These are phyloP conservation scores for Gossypium bickii DNA, from an alignment of 345 rosid genomes.

Conservation along the genomic window DNA sequence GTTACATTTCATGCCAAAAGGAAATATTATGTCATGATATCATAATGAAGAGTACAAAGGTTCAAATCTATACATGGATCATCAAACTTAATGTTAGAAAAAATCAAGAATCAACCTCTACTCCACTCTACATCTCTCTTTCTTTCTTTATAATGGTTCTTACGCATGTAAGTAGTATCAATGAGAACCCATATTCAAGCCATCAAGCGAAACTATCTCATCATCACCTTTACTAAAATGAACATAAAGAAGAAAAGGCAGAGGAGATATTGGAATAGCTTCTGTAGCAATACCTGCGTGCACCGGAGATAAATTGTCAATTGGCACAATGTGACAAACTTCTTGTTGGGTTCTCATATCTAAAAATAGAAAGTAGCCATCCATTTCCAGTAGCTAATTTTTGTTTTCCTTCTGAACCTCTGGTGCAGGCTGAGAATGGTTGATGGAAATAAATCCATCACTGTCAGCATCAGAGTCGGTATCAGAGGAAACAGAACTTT, in stretches of 20 bases:
- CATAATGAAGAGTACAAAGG: background rate
- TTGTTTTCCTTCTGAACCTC: background rate
- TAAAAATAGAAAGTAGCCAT: background rate
- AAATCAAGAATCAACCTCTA: background rate
- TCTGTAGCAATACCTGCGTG: background rate
- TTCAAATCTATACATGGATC: background rate
- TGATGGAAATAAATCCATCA: background rate
- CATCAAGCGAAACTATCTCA: background rate
- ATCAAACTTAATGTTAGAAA: background rate
- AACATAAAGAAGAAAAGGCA: background rate
- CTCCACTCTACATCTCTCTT: background rate
- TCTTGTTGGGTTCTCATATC: no score
- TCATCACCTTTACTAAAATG: background rate
- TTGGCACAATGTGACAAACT: background rate
- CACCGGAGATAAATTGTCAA: background rate
- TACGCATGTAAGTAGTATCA: background rate
- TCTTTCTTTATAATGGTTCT: background rate
- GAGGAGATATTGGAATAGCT: background rate
- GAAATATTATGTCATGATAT: background rate
- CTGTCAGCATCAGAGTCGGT: conserved; percentile 28
- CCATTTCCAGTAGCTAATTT: background rate
- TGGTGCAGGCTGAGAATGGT: background rate
- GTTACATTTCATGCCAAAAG: background rate
- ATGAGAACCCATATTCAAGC: background rate
- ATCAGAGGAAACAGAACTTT: conserved; percentile 27